Evolutionary conservation across 2,329 filamentous ascomycete species (phyloP), one percentile per base, ranked within the genome.

Genomic region (Diaporthe australafricana): DNA sequence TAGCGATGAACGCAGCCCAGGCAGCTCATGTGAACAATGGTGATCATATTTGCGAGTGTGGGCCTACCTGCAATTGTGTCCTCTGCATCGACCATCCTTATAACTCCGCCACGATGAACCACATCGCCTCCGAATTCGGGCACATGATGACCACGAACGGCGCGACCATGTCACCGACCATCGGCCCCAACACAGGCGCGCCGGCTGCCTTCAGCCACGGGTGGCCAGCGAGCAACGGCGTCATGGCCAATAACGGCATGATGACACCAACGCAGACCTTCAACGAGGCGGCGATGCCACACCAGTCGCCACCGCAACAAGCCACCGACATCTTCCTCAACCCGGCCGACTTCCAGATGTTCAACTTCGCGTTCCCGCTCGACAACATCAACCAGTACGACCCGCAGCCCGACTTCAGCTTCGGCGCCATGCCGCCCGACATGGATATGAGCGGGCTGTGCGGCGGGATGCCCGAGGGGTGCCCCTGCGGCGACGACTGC

Each of bases 1-100:
- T 81, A 72, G 80, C 84, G 73, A 83, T 82, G 73, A 77, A 47
- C n/a, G 69, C 80, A 27, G 38, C 66, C 3, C 57, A 65, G 3
- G 57, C 68, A 30, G 62, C 40, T 20, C 50, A 68, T 38, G 30
- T 42, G 22, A 52, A 56, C 4, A 11, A 27, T 27, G 72, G 45
- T 27, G 72, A 72, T 48, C 85, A 88, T 74, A 83, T 84, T 30
- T 94, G 92, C 76, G 84, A 84, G 60, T 94, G 92, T 77, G 92
- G 92, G 25, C 88, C 91, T 68, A 83, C 83, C 35, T 94, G 92
- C 75, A 87, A 90, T 75, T 94, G 92, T 77, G 83, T 93, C 45
- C 91, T 91, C 14, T 94, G 92, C 77, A 86, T 90, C 6, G 89
- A 88, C 2, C 91, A 93, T 78, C 90, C 91, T 16, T 92, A 90